These are phyloP conservation scores for Termitomyces sp. DNA, from an alignment of 768 basidiomycete species.

Conservation along the genomic window DNA sequence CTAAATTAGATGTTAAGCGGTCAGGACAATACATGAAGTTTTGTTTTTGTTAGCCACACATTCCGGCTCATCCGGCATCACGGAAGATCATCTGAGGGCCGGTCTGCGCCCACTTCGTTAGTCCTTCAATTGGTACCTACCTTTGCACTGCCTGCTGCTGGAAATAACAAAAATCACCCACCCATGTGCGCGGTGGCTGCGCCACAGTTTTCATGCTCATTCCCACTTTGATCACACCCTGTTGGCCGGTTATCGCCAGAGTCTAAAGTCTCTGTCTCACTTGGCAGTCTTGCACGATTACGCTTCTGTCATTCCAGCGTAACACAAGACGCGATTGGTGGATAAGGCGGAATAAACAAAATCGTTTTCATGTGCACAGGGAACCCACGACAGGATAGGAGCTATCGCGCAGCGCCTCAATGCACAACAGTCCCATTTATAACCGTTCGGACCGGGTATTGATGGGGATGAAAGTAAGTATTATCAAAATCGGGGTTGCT, in stretches of 20 bases:
- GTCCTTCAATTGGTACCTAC: background rate
- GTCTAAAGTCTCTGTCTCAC: background rate
- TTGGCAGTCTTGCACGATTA: background rate
- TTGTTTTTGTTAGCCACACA: background rate
- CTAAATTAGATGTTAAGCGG: background rate
- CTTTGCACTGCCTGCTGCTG: background rate
- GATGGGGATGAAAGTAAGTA: background rate
- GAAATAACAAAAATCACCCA: background rate
- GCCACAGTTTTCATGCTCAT: slow-evolving; percentile 9
- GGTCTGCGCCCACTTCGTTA: background rate
- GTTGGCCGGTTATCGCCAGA: background rate
- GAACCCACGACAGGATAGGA: background rate
- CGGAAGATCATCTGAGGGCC: background rate
- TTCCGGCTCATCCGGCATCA: background rate
- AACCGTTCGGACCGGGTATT: background rate
- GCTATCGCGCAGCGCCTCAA: background rate
- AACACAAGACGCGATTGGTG: background rate
- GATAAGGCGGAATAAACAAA: background rate
- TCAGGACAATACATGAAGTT: background rate
- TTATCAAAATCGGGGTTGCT: background rate
- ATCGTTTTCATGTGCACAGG: background rate
- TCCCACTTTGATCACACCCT: background rate
- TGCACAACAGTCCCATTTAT: background rate
- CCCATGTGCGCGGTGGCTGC: background rate
- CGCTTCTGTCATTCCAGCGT: background rate